These are phyloP conservation scores for Cardamine chenopodiifolia DNA, from an alignment of 345 rosid species.

Conservation along the genomic window DNA sequence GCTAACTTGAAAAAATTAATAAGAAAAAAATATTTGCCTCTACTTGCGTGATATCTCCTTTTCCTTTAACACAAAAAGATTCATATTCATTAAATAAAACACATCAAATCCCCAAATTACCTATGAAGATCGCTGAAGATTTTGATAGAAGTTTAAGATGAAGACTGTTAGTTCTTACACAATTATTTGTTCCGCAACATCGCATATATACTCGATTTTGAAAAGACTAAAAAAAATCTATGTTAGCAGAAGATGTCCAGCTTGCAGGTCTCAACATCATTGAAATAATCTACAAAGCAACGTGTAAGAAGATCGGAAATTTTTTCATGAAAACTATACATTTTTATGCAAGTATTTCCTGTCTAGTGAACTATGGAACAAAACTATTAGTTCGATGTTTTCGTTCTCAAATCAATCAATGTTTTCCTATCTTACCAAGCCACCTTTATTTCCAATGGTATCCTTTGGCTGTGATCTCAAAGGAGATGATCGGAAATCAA, in stretches of 20 bases:
- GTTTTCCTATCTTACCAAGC: conserved; percentile 74
- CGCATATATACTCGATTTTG: conserved; percentile 78
- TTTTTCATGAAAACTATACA: conserved; percentile 37
- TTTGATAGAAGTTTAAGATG: conserved; percentile 77
- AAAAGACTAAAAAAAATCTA: conserved; percentile 70
- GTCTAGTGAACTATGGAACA: too few species aligned
- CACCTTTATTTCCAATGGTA: conserved; percentile 57
- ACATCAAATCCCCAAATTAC: conserved; percentile 43
- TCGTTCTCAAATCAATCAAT: conserved; percentile 74
- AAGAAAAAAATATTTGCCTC: not conserved
- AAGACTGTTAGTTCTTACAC: conserved; percentile 75
- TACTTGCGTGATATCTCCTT: not conserved
- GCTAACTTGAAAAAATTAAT: too few species aligned
- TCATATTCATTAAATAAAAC: too few species aligned
- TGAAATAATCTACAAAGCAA: conserved; percentile 64
- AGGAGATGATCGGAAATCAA: conserved; percentile 67
- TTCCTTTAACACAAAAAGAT: too few species aligned
- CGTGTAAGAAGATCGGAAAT: conserved; percentile 2
- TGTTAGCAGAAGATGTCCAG: conserved; percentile 71
- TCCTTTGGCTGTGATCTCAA: conserved; percentile 69
- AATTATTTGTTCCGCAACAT: conserved; percentile 67
- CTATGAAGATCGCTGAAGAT: conserved; percentile 91
- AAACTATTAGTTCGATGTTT: conserved; percentile 48
- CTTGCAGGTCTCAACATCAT: conserved; percentile 73
- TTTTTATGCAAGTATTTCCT: conserved; percentile 67